Base-by-base conservation (phyloP, 2,329 filamentous ascomycete species). In the Cercospora zeina region DNA sequence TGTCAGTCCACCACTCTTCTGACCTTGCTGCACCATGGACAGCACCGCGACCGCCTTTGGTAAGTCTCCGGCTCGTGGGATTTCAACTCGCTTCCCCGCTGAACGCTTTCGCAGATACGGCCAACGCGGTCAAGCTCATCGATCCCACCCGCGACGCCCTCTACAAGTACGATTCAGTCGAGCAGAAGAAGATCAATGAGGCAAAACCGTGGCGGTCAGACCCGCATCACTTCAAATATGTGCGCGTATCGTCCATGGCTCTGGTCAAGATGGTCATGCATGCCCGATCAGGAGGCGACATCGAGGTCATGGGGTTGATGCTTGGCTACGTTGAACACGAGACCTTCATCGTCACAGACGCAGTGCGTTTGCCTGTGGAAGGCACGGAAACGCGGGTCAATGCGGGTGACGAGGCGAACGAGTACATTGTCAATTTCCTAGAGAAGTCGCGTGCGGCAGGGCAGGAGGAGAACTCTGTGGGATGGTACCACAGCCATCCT, bases 221-320 rank as follows among this genome's bases (percentile, higher is more conserved):
- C 73, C 88, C 89, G 0, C 84, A 91, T 76, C 88, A 97, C 81
- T 99, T 97, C 85, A 96, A 93, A 75, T 85, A 89, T 58, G 91
- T 97, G 51, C 91, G 93, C 71, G 93, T 99, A 77, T 96, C 91
- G 57, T 92, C 95, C 62, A 88, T 96, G 11, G 95, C 95, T 4
- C 85, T 99, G 62, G 85, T 97, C 70, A 99, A 99, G 80, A 99
- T 99, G 95, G 91, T 96, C 67, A 97, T 97, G 90, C 95, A 99
- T 76, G 95, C 95, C 9, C 90, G 95, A n/a, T 93, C 91, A 0
- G 95, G 95, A 67, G 93, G 95, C 61, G 87, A 86, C 30, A 84
- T 97, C 68, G 95, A 99, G 80, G 85, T 99, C 71, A 99, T 99
- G 95, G 95, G 95, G 61, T 78, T 99, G 70, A 99, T 99, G 95